These are phyloP conservation scores for Candida vaughaniae DNA, from an alignment of 805 yeast genomes.

Conservation along the genomic window DNA sequence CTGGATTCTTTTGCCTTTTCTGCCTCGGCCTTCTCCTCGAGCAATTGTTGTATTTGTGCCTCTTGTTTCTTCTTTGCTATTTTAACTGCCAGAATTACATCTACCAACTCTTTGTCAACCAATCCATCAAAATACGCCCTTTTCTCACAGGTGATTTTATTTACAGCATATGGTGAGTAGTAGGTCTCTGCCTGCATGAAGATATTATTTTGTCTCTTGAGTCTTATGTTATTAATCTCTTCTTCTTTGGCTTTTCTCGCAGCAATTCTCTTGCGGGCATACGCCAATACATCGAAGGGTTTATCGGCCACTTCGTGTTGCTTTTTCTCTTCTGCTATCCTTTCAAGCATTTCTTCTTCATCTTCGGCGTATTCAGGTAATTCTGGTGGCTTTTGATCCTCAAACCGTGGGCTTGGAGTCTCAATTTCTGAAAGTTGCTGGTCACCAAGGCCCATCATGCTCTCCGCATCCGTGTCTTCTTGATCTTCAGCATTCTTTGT, in stretches of 20 bases:
- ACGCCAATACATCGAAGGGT: constrained; percentile 54
- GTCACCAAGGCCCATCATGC: constrained; percentile 9
- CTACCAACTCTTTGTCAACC: constrained; percentile 28
- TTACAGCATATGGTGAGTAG: constrained; percentile 36
- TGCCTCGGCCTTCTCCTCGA: constrained; percentile 8
- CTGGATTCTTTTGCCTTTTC: constrained; percentile 8
- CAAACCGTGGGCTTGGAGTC: constrained; percentile 12
- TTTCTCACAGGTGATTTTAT: constrained; percentile 21
- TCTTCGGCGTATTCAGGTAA: constrained; percentile 14
- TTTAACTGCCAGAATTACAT: constrained; percentile 33
- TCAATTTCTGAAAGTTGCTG: constrained; percentile 1
- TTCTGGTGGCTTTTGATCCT: constrained; percentile 12
- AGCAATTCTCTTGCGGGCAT: constrained; percentile 49
- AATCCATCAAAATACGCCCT: constrained; percentile 19
- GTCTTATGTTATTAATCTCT: constrained; percentile 17
- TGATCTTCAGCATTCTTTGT: constrained; percentile 3
- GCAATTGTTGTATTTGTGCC: constrained; percentile 10
- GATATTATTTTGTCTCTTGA: constrained; percentile 25
- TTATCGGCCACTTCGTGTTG: constrained; percentile 3
- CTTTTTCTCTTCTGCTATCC: constrained; percentile 6
- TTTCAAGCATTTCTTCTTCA: constrained; percentile 2
- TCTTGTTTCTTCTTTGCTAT: constrained; percentile 18
- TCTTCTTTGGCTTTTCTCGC: constrained; percentile 31
- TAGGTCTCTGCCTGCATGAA: constrained; percentile 38
- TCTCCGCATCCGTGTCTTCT: constrained; percentile 7